Conservation (phyloP, 306 rosid genomes). For the Elaeagnus macrophylla region DNA sequence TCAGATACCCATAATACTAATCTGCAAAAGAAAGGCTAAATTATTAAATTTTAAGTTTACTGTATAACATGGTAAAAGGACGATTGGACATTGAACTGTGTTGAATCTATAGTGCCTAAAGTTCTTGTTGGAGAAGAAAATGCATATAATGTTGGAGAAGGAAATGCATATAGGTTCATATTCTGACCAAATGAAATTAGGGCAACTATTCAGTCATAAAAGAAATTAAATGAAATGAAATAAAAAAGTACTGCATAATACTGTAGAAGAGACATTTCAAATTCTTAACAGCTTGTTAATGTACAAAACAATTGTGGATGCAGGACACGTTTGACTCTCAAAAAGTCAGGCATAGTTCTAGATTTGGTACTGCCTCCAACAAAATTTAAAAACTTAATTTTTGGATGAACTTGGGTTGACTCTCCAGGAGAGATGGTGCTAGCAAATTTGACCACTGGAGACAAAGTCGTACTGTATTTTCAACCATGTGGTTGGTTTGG, state of each 20-base stretch:
- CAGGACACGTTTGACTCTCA: conserved; percentile 81
- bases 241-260: background rate
- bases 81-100: too few relatives aligned
- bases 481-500: conserved; percentile 99
- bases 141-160: too few relatives aligned
- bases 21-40: too few relatives aligned
- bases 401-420: conserved; percentile 93
- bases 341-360: conserved; percentile 66
- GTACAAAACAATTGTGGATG: too few relatives aligned
- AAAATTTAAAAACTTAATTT: conserved; percentile 81
- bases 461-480: conserved; percentile 74
- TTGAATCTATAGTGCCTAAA: background rate
- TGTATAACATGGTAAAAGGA: too few relatives aligned
- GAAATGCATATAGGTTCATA: too few relatives aligned
- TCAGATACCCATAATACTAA: too few relatives aligned
- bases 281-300: conserved; percentile 10
- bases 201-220: too few relatives aligned
- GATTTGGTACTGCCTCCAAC: conserved; percentile 92
- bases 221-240: too few relatives aligned
- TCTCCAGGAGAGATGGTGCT: conserved; percentile 89
- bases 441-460: conserved; percentile 75
- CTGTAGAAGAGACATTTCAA: background rate
- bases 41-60: too few relatives aligned
- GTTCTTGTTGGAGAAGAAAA: too few relatives aligned
- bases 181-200: too few relatives aligned